Conservation (phyloP, 176 grass and related monocot genomes). For the Calamus simplicifolius region DNA sequence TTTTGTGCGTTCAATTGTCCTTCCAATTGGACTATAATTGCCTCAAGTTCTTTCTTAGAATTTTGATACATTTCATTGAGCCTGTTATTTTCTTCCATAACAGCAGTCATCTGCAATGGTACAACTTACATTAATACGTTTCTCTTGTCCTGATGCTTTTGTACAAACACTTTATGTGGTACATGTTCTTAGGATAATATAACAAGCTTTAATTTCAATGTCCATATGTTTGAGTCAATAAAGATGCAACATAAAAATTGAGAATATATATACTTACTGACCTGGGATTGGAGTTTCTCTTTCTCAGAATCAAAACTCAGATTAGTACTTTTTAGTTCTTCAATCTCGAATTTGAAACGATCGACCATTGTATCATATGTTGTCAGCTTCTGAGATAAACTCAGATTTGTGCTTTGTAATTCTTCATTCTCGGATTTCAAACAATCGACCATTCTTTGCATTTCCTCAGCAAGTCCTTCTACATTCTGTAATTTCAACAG, state of each 20-base stretch:
- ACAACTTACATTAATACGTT: slow-evolving; percentile 1
- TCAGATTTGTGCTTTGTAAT: slow-evolving; percentile 43
- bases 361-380: slow-evolving; percentile 48
- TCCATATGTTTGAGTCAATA: not conserved
- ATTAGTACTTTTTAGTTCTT: slow-evolving; percentile 48
- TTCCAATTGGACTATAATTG: slow-evolving; percentile 51
- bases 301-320: slow-evolving; percentile 27
- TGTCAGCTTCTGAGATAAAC: slow-evolving; percentile 44
- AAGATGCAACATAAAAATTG: slow-evolving; percentile 9
- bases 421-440: slow-evolving; percentile 48
- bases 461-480: slow-evolving; percentile 36
- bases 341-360: slow-evolving; percentile 37
- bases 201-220: not conserved
- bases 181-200: too few relatives aligned
- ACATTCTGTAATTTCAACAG: slow-evolving; percentile 30
- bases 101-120: slow-evolving; percentile 38
- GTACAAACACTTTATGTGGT: not conserved
- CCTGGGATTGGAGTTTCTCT: slow-evolving; percentile 65
- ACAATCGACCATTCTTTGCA: slow-evolving; percentile 36
- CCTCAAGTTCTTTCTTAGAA: slow-evolving; percentile 56
- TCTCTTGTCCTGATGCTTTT: slow-evolving; percentile 10
- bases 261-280: slow-evolving; percentile 23
- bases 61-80: slow-evolving; percentile 52
- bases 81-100: slow-evolving; percentile 48
- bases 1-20: slow-evolving; percentile 44